Base-by-base conservation (phyloP, 768 basidiomycete species). In the Rhodosporidiobolus odoratus region DNA sequence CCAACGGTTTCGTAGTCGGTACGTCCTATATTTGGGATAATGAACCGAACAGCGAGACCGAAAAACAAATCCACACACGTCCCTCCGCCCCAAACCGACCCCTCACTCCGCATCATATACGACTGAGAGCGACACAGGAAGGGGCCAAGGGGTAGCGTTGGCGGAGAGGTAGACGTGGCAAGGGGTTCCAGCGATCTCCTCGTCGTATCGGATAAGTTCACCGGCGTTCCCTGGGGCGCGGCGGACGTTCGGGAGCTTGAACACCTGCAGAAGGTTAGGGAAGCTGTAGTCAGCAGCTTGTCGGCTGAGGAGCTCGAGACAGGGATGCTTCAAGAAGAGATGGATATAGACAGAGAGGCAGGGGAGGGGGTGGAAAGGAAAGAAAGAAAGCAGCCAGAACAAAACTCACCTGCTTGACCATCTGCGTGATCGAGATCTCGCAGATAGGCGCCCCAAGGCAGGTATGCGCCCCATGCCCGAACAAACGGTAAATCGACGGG, bases 191-290 rank as follows among this genome's bases (percentile, higher is more conserved):
- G 15, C 58, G n/a, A 70, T 32, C 10, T 59, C 35, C 12, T 59
- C 41, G 19, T 23, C 15, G 57, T 59, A 56, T n/a, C 45, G 47
- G 2, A 48, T 58, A 58, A 67, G 54, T 25, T 45, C 7, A 5
- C 70, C 70, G 9, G 70, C 54, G 8, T 32, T 16, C 5, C 65
- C 65, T 2, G 70, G 70, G 10, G 70, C 65, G 50, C 70, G 65
- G 41, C 56, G 53, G 9, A 71, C 38, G 50, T 71, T 67, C 25
- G 19, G 13, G 48, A 66, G 70, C 2, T 25, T 15, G 61, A 63
- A 63, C 15, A 66, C 16, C 50, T 63, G 58, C 38, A 10, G 21
- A 25, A 50, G 48, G n/a, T n/a, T n/a, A n/a, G n/a, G n/a, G n/a
- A n/a, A n/a, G n/a, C n/a, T n/a, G n/a, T n/a, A n/a, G n/a, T n/a